These are phyloP conservation scores for Penstemon newberryi DNA, from an alignment of 257 asterid species.

Conservation along the genomic window DNA sequence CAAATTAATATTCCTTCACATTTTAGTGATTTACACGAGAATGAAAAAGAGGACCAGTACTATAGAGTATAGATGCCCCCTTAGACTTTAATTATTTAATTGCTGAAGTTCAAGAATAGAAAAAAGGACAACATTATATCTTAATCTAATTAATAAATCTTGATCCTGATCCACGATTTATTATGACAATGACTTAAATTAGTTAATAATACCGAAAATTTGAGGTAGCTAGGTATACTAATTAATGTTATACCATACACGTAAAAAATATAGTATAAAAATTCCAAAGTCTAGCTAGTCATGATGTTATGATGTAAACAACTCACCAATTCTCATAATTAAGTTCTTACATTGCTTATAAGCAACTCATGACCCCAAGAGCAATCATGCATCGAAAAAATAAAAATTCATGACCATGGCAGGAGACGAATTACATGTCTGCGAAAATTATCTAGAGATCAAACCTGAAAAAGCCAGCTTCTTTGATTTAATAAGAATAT, in stretches of 20 bases:
- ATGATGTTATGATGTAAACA: not conserved
- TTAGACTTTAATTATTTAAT: constrained; percentile 6
- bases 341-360: constrained; percentile 19
- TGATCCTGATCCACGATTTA: constrained; percentile 9
- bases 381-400: too few species aligned
- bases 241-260: not conserved
- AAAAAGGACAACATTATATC: constrained; percentile 4
- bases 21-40: too few species aligned
- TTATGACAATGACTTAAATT: constrained; percentile 8
- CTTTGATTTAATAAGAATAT: constrained; percentile 43
- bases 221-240: not conserved
- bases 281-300: not conserved
- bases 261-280: not conserved
- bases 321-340: constrained; percentile 4
- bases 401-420: constrained; percentile 1
- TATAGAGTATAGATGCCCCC: too few species aligned
- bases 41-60: not conserved
- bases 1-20: too few species aligned
- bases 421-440: constrained; percentile 32
- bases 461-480: constrained; percentile 47
- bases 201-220: not conserved
- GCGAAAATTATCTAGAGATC: constrained; percentile 39
- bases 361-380: constrained; percentile 15
- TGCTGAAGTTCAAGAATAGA: not conserved
- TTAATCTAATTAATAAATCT: not conserved